Conservation (phyloP, 129 eudicot genomes). For the Chrysanthemum seticuspe region DNA sequence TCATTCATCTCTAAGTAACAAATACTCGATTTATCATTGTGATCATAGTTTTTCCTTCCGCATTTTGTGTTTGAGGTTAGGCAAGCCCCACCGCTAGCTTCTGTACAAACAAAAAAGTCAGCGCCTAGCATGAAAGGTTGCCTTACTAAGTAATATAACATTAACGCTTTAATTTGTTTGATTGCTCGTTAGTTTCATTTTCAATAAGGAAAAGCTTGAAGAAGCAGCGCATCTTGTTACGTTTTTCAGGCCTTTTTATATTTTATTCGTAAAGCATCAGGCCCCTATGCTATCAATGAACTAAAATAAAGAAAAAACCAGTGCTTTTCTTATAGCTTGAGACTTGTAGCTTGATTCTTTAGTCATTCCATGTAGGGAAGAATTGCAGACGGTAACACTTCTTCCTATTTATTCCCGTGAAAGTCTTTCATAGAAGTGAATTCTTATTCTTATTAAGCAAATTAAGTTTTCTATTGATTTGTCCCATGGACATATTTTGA, state of each 20-base stretch:
- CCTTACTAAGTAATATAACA: background rate
- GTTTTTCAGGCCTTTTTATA: background rate
- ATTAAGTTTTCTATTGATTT: no score
- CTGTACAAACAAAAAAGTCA: no score
- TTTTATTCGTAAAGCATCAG: background rate
- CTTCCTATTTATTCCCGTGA: no score
- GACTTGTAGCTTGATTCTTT: background rate
- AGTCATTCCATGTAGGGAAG: background rate
- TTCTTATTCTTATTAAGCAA: no score
- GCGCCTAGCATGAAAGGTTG: background rate
- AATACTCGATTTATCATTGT: no score
- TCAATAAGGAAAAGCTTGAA: conserved; percentile 8
- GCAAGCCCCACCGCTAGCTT: no score
- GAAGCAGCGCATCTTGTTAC: background rate
- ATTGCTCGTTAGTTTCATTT: background rate
- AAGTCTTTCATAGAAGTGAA: no score
- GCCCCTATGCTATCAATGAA: background rate
- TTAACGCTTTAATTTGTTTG: conserved; percentile 13
- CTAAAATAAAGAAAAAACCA: background rate
- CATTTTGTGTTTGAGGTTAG: no score
- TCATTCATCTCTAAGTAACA: no score
- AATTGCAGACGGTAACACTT: background rate
- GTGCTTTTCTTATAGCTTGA: background rate
- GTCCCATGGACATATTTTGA: no score
- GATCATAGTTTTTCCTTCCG: no score